phyloP scores from a whole-genome alignment of 768 basidiomycete genomes.

The Amanita pseudoporphyria region DNA sequence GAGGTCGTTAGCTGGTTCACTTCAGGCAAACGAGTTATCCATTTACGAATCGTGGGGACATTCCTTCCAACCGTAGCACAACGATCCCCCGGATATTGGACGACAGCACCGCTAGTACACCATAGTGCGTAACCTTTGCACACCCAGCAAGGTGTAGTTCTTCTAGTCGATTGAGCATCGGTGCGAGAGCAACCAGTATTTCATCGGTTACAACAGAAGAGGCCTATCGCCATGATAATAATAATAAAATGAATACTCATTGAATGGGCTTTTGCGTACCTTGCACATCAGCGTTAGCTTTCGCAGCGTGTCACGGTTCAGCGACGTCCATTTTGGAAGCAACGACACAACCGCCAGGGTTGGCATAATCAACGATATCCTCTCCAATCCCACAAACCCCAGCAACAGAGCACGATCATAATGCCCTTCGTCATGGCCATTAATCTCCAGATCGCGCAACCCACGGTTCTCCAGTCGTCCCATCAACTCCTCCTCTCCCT shows the following conservation, averaged over 20 bases:
- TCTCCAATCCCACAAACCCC: slow-evolving; percentile 40
- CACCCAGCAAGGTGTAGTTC: slow-evolving; percentile 60
- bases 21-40: neutral
- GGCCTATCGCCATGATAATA: slow-evolving; percentile 26
- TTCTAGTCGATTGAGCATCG: slow-evolving; percentile 39
- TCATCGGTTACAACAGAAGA: slow-evolving; percentile 51
- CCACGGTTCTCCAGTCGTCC: neutral
- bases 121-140: slow-evolving; percentile 52
- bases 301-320: slow-evolving; percentile 35
- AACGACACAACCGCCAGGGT: slow-evolving; percentile 39
- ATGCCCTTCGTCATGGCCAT: slow-evolving; percentile 49
- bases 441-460: slow-evolving; percentile 50
- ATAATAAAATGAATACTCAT: neutral
- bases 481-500: neutral
- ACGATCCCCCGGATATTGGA: slow-evolving; percentile 36
- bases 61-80: slow-evolving; percentile 49
- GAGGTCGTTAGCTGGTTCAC: neutral
- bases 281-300: slow-evolving; percentile 64
- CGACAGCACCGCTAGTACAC: slow-evolving; percentile 43
- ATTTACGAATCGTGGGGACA: slow-evolving; percentile 52
- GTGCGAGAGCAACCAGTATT: slow-evolving; percentile 39
- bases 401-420: slow-evolving; percentile 46
- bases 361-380: slow-evolving; percentile 71
- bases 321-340: slow-evolving; percentile 40
- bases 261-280: slow-evolving; percentile 25